A percentile compares a stretch with the other conserved stretches of the same genome.
Conservation (phyloP, 768 basidiomycete species). For the Boletellus sp. region DNA sequence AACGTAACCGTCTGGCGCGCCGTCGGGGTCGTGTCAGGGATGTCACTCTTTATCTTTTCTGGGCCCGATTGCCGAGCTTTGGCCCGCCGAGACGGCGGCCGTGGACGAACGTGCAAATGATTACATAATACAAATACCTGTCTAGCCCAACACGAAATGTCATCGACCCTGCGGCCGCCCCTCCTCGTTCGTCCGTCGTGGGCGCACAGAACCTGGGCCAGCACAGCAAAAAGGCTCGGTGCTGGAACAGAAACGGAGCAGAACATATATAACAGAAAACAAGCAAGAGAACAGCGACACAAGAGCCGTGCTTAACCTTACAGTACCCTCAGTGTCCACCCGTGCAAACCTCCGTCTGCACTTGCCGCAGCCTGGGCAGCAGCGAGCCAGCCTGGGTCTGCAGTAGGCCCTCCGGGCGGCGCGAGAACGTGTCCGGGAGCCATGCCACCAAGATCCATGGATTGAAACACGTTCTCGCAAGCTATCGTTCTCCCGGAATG, state of each 20-base stretch:
- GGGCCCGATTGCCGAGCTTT: not conserved
- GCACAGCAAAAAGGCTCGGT: too few relatives aligned
- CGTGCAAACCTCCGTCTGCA: constrained; percentile 63
- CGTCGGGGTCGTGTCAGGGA: not conserved
- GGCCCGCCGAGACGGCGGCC: constrained; percentile 5
- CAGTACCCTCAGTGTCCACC: constrained; percentile 80
- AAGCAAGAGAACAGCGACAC: constrained; percentile 25
- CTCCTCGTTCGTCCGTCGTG: constrained; percentile 10
- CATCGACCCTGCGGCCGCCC: too few relatives aligned
- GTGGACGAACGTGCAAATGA: constrained; percentile 27
- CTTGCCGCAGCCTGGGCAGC: constrained; percentile 68
- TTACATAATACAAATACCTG: constrained; percentile 7
- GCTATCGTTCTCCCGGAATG: constrained; percentile 83
- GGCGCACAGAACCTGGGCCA: too few relatives aligned
- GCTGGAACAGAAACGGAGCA: constrained; percentile 16
- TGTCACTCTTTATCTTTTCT: constrained; percentile 8
- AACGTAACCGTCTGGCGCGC: not conserved
- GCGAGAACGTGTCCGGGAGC: constrained; percentile 42
- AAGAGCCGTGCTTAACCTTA: constrained; percentile 35
- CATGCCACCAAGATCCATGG: constrained; percentile 58
- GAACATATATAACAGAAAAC: constrained; percentile 27
- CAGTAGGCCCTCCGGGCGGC: constrained; percentile 40
- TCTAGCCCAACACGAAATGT: constrained; percentile 6
- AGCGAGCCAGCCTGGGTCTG: constrained; percentile 68
- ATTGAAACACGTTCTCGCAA: constrained; percentile 76